These are phyloP conservation scores for Cercophora newfieldiana DNA, from an alignment of 495 filamentous ascomycete species.

Conservation along the genomic window DNA sequence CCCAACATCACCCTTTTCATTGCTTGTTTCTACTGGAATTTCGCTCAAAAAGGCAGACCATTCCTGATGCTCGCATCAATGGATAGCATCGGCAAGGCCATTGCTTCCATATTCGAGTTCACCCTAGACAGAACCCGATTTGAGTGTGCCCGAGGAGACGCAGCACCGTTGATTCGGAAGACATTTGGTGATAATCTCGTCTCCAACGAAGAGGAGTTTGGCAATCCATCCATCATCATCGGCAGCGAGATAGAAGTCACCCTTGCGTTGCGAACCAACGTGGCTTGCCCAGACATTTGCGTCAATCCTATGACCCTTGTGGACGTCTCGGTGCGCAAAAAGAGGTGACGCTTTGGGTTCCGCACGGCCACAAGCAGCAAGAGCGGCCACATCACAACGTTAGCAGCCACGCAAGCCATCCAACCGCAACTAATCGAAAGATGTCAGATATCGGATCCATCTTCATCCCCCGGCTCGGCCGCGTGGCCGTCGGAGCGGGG, in stretches of 20 bases:
- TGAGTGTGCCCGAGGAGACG: neutral
- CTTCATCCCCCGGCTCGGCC: neutral
- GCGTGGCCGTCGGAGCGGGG: neutral
- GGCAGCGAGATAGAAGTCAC: neutral
- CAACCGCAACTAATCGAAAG: neutral
- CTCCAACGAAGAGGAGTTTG: neutral
- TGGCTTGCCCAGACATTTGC: neutral
- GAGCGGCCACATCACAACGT: neutral
- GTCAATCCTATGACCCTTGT: neutral
- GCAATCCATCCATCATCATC: neutral
- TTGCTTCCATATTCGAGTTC: neutral
- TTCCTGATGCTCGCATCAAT: neutral
- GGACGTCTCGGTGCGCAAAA: neutral
- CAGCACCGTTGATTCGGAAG: neutral
- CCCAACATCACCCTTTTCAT: neutral
- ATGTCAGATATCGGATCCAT: neutral
- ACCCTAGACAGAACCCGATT: neutral
- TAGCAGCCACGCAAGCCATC: neutral
- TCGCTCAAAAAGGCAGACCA: neutral
- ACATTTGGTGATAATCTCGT: neutral
- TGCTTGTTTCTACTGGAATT: neutral
- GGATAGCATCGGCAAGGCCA: neutral
- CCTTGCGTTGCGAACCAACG: neutral
- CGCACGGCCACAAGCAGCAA: too few species aligned
- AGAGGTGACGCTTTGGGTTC: too few species aligned